Evolutionary conservation across 805 yeast genomes (phyloP).

Genomic region (Suhomyces kilbournensis): DNA sequence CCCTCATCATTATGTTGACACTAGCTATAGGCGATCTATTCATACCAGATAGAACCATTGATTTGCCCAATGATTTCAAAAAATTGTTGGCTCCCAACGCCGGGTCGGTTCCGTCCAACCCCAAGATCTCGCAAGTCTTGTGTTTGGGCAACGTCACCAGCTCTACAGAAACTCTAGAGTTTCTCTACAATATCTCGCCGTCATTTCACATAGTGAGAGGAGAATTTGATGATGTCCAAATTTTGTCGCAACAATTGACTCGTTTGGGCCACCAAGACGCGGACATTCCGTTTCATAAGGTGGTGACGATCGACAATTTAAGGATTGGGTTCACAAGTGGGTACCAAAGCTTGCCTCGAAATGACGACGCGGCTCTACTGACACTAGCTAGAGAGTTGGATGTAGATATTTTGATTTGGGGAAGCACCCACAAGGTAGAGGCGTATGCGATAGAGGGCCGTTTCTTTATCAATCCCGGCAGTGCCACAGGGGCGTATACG

Average conservation of each 20-base stretch:
- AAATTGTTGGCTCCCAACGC: conserved; percentile 72
- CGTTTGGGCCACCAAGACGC: conserved; percentile 13
- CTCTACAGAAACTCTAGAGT: conserved; percentile 59
- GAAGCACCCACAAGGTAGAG: conserved; percentile 89
- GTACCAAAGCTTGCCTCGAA: conserved; percentile 75
- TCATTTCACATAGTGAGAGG: conserved; percentile 78
- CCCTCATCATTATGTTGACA: conserved; percentile 31
- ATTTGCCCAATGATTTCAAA: conserved; percentile 58
- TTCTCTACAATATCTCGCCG: conserved; percentile 65
- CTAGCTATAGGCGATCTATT: conserved; percentile 86
- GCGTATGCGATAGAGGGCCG: conserved; percentile 91
- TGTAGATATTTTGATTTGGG: conserved; percentile 88
- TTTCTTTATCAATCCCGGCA: conserved; percentile 94
- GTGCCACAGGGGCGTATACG: conserved; percentile 88
- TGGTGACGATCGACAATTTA: conserved; percentile 66
- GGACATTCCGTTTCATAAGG: conserved; percentile 56
- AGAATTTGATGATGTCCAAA: conserved; percentile 60
- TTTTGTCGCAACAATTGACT: conserved; percentile 31
- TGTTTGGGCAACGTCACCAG: conserved; percentile 82
- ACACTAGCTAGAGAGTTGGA: conserved; percentile 86
- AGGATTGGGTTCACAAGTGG: conserved; percentile 86
- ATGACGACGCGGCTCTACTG: conserved; percentile 80
- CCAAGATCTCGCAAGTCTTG: conserved; percentile 79
- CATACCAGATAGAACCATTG: conserved; percentile 82
- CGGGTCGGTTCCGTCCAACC: conserved; percentile 31